Base-by-base conservation (phyloP, 2,329 filamentous ascomycete species). In the Trichothecium roseum region DNA sequence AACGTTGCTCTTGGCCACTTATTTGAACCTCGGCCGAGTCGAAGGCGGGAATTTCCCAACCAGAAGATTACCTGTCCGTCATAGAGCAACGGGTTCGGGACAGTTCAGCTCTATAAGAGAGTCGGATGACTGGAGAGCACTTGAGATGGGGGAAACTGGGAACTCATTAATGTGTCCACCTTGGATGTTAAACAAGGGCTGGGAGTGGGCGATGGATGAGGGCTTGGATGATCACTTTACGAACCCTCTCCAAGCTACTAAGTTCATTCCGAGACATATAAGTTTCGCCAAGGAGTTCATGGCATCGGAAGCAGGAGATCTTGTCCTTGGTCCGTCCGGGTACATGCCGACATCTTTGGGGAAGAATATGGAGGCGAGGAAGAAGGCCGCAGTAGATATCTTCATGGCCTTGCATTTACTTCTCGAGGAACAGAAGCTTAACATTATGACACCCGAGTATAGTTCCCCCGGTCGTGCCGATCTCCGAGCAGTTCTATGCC, bases 351-450 rank as follows among this genome's bases (percentile, higher is more conserved):
- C 78, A 0, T 72, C 69, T 3, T 38, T 61, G 3, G 57, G 56
- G 33, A 60, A 69, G 35, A 71, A 66, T 37, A 62, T 70, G 27
- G 72, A 74, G 38, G 66, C 68, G 34, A 71, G 77, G 30, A 67
- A 72, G 37, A 78, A 68, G 49, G 60, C 77, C 37, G 68, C 82
- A 24, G 63, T 81, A 52, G 73, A 84, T 49, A 68, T 83, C 35
- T 71, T 89, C 27, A 64, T 93, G 43, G 81, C 75, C 1, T 64
- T 98, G 10, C 91, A 98, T 59, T 66, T 96, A 3, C 64, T 94
- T n/a, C 71, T 83, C 0, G 89, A 98, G 54, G 91, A 98, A 53
- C 71, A 83, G 42, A 96, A 94, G 52, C 70, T 98, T 2, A 76
- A 84, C 41, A 72, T 79, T 4, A 64, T 68, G 42, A 56, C 57